Evolutionary conservation across 768 basidiomycete genomes (phyloP).

Genomic region (Rhodotorula diobovata): DNA sequence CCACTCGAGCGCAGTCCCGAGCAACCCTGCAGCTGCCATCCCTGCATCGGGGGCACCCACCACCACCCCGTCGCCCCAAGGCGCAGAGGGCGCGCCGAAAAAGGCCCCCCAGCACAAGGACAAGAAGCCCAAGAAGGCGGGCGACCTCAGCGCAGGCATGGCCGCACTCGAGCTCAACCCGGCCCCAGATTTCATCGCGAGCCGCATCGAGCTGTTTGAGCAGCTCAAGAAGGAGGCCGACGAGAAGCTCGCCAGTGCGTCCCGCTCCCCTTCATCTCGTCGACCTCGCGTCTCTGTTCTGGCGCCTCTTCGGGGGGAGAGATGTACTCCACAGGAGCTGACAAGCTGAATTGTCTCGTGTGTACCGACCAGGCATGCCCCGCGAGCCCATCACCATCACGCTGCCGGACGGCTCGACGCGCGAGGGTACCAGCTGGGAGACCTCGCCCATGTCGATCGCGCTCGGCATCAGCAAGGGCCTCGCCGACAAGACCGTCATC

Average conservation of each 20-base stretch:
- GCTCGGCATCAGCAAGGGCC: constrained; percentile 74
- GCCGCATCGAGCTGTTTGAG: constrained; percentile 84
- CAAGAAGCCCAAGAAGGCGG: constrained; percentile 46
- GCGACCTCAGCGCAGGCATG: constrained; percentile 38
- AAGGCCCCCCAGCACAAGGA: constrained; percentile 45
- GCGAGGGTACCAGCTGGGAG: constrained; percentile 85
- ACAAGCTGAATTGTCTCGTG: not conserved
- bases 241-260: constrained; percentile 68
- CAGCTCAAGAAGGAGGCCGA: constrained; percentile 78
- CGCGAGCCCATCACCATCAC: constrained; percentile 78
- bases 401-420: constrained; percentile 76
- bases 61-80: not conserved
- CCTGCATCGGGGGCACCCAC: not conserved
- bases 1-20: constrained; percentile 44
- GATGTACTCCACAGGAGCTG: not conserved
- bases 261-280: constrained; percentile 4
- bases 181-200: constrained; percentile 77
- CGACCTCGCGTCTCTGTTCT: not conserved
- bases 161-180: constrained; percentile 51
- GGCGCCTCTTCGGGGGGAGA: no score
- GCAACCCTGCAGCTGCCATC: constrained; percentile 37
- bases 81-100: constrained; percentile 1
- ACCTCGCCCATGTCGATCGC: constrained; percentile 89
- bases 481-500: constrained; percentile 85
- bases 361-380: constrained; percentile 53